Evolutionary conservation across 306 rosid species (phyloP).

Genomic region (Begonia fuchsioides): DNA sequence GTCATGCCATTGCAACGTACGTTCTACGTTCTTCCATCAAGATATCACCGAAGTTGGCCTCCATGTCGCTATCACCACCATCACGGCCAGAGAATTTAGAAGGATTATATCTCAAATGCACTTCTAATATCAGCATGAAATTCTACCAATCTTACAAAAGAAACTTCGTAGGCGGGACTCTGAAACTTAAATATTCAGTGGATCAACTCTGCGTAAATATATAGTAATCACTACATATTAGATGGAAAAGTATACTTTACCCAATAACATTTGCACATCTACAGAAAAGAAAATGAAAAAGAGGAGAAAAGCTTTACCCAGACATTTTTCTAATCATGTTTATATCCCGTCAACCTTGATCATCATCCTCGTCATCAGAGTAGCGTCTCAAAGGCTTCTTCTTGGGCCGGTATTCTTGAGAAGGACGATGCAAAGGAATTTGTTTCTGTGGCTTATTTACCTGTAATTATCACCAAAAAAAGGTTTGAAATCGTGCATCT

Average conservation of each 20-base stretch:
- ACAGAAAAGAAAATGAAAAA: too few species aligned
- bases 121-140: not conserved
- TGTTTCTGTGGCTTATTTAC: slow-evolving; percentile 38
- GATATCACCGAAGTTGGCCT: slow-evolving; percentile 67
- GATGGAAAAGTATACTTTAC: not conserved
- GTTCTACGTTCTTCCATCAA: slow-evolving; percentile 58
- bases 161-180: too few species aligned
- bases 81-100: slow-evolving; percentile 21
- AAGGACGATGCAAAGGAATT: slow-evolving; percentile 16
- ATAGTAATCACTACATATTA: too few species aligned
- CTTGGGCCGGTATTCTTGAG: slow-evolving; percentile 41
- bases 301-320: slow-evolving; percentile 18
- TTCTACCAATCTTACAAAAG: too few species aligned
- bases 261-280: not conserved
- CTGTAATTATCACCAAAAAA: slow-evolving; percentile 22
- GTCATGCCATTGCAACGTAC: slow-evolving; percentile 13
- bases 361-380: slow-evolving; percentile 34
- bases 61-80: slow-evolving; percentile 61
- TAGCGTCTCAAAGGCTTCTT: slow-evolving; percentile 29
- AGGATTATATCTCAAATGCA: slow-evolving; percentile 48
- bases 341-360: slow-evolving; percentile 22
- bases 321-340: slow-evolving; percentile 53
- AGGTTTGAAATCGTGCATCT: too few species aligned
- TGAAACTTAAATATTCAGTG: too few species aligned
- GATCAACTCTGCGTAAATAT: too few species aligned